Evolutionary conservation across 1,139 yeast species (phyloP), one percentile per base, ranked within the genome.

Genomic region (Hansenula sp.): DNA sequence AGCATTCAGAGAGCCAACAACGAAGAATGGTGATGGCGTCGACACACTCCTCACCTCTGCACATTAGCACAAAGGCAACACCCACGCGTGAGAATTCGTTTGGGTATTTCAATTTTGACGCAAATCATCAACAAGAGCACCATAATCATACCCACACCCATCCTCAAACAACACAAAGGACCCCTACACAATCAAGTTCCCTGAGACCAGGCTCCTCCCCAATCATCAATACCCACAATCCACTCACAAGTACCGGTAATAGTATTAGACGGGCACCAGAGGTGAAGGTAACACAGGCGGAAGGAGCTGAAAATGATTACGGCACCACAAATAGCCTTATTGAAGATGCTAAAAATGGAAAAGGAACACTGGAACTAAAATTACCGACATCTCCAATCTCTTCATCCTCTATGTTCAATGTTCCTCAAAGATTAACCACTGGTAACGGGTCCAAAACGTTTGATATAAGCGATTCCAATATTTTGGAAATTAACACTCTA

Each of bases 341-440:
- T n/a, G n/a, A n/a, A n/a, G n/a, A n/a, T 12, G 7, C 21, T 7
- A 31, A 31, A n/a, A 31, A 6, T 4, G 8, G 16, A 28, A 11
- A 5, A n/a, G 15, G 12, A 19, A 4, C 29, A 41, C 19, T 47
- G 36, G 50, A 47, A 43, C 41, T 25, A 7, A 25, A 25, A 48
- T 49, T n/a, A 48, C 84, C 87, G 1, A 72, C 77, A 5, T 72
- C 78, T 4, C 85, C 87, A 0, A 80, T 70, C 56, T 72, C 80
- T 52, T 63, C 75, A 7, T 74, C 61, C 53, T 24, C 29, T 7
- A 24, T 16, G 25, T 81, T 81, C 4, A 77, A 82, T 9, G 8
- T 45, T 2, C 50, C 53, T 9, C 45, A 33, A 10, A 42, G 43
- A 19, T 41, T 45, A 36, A 25, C 44, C 3, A 31, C 46, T 2